Base-by-base conservation (phyloP, 495 filamentous ascomycete species). In the Recurvomyces mirabilis region DNA sequence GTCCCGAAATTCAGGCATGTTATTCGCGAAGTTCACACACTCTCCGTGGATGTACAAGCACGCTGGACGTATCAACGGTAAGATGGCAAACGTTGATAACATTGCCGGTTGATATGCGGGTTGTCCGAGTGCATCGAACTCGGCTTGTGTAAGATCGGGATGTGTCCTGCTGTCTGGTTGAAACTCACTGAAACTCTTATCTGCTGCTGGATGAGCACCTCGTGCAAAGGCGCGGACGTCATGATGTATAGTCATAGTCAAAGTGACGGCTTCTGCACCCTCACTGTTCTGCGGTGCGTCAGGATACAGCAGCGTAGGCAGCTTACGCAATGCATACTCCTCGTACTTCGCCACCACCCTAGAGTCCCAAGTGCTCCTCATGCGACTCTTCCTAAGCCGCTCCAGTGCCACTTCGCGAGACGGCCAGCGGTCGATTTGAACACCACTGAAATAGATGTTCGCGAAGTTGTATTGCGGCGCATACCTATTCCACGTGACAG, bases 401-500 rank as follows among this genome's bases (percentile, higher is more conserved):
- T 44, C 46, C 7, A 47, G 54, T 1, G 62, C 62, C 11, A 31
- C 61, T 12, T 51, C 48, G 5, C 60, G 49, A 1, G 57, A 62
- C 14, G 62, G 58, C 61, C 61, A 65, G 38, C 11, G n/a, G 25
- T 26, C 38, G 13, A 6, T 10, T 13, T 21, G 11, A 30, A 17
- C 5, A 23, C 24, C 30, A 7, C 22, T 11, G n/a, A n/a, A n/a
- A n/a, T n/a, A n/a, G 15, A 26, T 23, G n/a, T 56, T 53, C 1
- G 33, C 40, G 34, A 47, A 44, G 36, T 57, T 57, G 17, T 57
- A 52, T 4, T 22, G 15, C n/a, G 33, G 12, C 11, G 40, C 47
- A 22, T 46, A 35, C 17, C 40, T 36, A 21, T 19, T 49, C 46
- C 81, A 75, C 42, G 88, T 73, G 23, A 84, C 76, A 7, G 88